Conservation (phyloP, 179 eudicot species). For the Nepenthes alata region DNA sequence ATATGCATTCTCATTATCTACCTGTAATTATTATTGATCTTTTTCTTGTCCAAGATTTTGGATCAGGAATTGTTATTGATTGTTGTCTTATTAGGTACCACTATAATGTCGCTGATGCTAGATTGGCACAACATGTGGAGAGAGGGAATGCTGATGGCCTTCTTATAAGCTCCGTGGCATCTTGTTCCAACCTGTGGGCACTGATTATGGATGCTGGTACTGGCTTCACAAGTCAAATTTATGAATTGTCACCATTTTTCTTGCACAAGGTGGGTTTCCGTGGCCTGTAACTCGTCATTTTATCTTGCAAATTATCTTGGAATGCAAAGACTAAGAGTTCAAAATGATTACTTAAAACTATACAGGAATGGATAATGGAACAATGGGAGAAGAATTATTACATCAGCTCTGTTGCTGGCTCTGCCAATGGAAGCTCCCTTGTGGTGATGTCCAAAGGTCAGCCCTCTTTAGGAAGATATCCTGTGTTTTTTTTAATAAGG, state of each 20-base stretch:
- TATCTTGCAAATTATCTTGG: background rate
- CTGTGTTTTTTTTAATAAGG: background rate
- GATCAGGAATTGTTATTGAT: background rate
- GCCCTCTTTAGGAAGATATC: background rate
- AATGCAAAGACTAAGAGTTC: no score
- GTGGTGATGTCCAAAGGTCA: constrained; percentile 84
- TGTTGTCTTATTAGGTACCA: constrained; percentile 38
- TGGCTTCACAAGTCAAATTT: constrained; percentile 55
- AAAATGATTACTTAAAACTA: background rate
- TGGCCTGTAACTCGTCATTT: background rate
- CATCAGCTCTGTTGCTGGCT: constrained; percentile 70
- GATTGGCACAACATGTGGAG: constrained; percentile 73
- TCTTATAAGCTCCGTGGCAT: constrained; percentile 62
- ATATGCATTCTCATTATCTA: no score
- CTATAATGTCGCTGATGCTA: constrained; percentile 69
- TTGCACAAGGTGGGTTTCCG: constrained; percentile 47
- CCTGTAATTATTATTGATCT: background rate
- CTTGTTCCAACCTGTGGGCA: constrained; percentile 74
- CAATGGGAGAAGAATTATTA: constrained; percentile 79
- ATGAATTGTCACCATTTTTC: constrained; percentile 60
- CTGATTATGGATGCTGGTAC: constrained; percentile 88
- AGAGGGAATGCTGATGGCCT: constrained; percentile 70
- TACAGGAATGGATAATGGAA: constrained; percentile 81
- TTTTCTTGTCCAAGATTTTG: background rate
- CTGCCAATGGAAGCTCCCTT: constrained; percentile 65